Evolutionary conservation across 2,329 filamentous ascomycete genomes (phyloP).

Genomic region (Penicillium sp.): DNA sequence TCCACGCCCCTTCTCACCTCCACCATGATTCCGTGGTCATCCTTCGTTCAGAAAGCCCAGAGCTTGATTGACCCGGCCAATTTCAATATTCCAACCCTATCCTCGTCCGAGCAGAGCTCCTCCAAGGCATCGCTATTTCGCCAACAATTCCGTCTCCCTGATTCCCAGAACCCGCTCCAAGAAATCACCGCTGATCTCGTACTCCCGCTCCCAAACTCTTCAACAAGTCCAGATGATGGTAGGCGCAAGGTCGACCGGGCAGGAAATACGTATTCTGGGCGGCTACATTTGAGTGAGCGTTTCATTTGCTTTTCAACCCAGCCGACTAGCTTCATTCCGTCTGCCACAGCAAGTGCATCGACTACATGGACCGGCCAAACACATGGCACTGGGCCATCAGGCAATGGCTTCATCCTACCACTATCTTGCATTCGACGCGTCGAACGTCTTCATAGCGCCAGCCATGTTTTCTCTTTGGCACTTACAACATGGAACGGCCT

Average conservation of each 20-base stretch:
- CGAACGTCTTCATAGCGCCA: constrained; percentile 87
- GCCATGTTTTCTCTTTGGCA: constrained; percentile 84
- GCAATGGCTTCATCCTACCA: constrained; percentile 93
- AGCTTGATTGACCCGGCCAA: constrained; percentile 88
- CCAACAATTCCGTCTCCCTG: constrained; percentile 90
- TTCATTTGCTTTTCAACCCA: constrained; percentile 97
- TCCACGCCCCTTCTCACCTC: constrained; percentile 7
- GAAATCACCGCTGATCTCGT: constrained; percentile 96
- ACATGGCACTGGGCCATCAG: constrained; percentile 84
- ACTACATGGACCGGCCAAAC: constrained; percentile 88
- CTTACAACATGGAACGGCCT: constrained; percentile 89
- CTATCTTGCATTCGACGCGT: constrained; percentile 88
- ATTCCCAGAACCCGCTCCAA: constrained; percentile 86
- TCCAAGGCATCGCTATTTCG: constrained; percentile 92
- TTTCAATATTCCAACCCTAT: constrained; percentile 67
- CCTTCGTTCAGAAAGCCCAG: constrained; percentile 91
- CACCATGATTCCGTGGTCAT: constrained; percentile 64
- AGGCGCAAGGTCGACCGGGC: constrained; percentile 54
- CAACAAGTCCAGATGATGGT: constrained; percentile 58
- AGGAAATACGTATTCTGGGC: constrained; percentile 86
- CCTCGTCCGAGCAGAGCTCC: constrained; percentile 72
- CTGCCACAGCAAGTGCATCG: constrained; percentile 73
- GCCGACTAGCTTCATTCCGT: constrained; percentile 77
- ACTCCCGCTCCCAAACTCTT: constrained; percentile 65
- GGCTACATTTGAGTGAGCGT: constrained; percentile 87